Evolutionary conservation across 768 basidiomycete species (phyloP), one percentile per base, ranked within the genome.

Genomic region (Tricholoma hemisulphureum): DNA sequence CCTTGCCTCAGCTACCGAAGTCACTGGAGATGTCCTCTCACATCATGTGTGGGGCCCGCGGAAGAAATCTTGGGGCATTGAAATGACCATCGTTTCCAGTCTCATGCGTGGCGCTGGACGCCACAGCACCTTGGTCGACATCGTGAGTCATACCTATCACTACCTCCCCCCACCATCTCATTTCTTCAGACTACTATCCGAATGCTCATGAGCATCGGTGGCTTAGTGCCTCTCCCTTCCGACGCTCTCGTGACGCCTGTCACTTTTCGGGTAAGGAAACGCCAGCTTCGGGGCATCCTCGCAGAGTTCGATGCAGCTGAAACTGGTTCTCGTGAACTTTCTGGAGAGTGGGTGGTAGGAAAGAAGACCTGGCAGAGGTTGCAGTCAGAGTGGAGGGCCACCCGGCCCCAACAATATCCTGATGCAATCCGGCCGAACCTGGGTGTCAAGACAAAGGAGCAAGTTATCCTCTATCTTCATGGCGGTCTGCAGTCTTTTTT

Each of bases 341-440:
- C 86, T 1, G 96, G 94, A 0, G 96, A 99, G 77, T 99, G 96
- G 96, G 87, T 98, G 21, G 89, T 98, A n/a, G 93, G 93, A 32
- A 90, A 89, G 70, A 85, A 84, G 61, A 84, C 95, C 0, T 99
- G 96, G 96, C 86, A 86, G 61, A 77, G 85, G 26, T 77, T 97
- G 62, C 94, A 97, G 66, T 75, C 81, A 14, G 93, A 95, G 65
- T 91, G 91, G 84, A 86, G 82, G 66, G 77, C 81, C 16, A 69
- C 77, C n/a, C 69, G 70, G 49, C 57, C 67, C 63, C 37, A 60
- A 57, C 41, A 61, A 65, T 53, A 57, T 62, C 21, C 54, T 61
- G 18, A 52, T 60, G 20, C 41, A 57, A 49, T 66, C 52, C 49
- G 34, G 39, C 57, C 29, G 57, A 60, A 64, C 10, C 63, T 61